Percentiles rank a stretch among this genome's conserved stretches.
Conservation (phyloP, 768 basidiomycete species). For the Candolleomyces eurysporus region DNA sequence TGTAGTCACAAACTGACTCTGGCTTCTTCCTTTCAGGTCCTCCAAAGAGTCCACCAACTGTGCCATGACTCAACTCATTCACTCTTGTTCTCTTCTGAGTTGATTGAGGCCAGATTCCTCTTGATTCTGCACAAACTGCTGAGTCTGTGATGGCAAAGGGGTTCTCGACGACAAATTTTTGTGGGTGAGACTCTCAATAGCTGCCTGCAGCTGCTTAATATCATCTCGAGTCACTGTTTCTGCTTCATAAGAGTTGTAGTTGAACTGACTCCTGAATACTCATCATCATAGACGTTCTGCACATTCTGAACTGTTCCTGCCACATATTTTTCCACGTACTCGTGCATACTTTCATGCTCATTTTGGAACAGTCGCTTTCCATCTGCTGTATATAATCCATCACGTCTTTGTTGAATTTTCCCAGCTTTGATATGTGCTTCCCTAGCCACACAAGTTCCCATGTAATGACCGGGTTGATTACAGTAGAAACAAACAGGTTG, state of each 20-base stretch:
- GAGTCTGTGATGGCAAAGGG: neutral
- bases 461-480: neutral
- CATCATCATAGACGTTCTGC: neutral
- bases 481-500: slow-evolving; percentile 2
- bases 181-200: neutral
- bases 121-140: no score
- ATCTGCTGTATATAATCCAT: neutral
- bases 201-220: neutral
- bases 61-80: neutral
- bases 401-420: neutral
- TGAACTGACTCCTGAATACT: neutral
- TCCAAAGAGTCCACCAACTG: neutral
- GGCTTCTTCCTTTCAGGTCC: neutral
- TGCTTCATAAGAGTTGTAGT: neutral
- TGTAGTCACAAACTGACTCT: neutral
- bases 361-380: neutral
- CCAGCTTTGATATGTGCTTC: neutral
- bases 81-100: neutral
- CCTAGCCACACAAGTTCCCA: neutral
- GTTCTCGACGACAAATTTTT: neutral
- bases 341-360: neutral
- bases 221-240: neutral
- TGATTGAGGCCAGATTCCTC: neutral
- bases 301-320: neutral
- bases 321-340: neutral